Conservation (phyloP, 805 yeast genomes). For the Candida khao-thaluensis region DNA sequence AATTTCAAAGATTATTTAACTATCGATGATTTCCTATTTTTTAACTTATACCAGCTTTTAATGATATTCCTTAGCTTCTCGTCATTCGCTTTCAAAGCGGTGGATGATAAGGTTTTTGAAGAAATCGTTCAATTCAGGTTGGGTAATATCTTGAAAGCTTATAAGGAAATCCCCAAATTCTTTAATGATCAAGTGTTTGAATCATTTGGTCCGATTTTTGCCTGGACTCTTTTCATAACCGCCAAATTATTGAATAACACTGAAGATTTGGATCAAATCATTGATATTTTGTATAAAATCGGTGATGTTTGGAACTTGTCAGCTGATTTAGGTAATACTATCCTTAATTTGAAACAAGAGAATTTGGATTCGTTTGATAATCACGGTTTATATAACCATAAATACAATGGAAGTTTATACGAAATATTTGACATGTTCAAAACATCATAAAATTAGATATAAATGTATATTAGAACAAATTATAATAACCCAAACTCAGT, state of each 20-base stretch:
- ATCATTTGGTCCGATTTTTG: constrained; percentile 6
- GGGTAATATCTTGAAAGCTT: constrained; percentile 1
- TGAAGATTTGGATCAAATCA: neutral
- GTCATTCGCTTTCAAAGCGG: neutral
- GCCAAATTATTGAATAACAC: neutral
- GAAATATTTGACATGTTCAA: neutral
- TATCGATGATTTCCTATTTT: constrained; percentile 4
- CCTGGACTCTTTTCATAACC: constrained; percentile 5
- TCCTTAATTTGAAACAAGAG: neutral
- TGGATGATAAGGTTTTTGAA: neutral
- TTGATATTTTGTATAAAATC: constrained; percentile 3
- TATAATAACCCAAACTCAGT: neutral
- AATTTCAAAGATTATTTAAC: constrained; percentile 7
- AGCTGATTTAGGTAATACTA: neutral
- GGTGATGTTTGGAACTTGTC: constrained; percentile 4
- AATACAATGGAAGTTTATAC: neutral
- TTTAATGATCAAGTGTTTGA: neutral
- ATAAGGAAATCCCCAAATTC: constrained; percentile 1
- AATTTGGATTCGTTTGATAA: neutral
- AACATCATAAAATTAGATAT: neutral
- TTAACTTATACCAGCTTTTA: constrained; percentile 2
- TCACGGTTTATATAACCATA: neutral
- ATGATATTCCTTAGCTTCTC: neutral
- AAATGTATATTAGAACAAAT: neutral
- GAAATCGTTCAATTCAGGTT: constrained; percentile 2